These are phyloP conservation scores for Pneumocystis sp. DNA, from an alignment of 1,139 yeast species.

Conservation along the genomic window DNA sequence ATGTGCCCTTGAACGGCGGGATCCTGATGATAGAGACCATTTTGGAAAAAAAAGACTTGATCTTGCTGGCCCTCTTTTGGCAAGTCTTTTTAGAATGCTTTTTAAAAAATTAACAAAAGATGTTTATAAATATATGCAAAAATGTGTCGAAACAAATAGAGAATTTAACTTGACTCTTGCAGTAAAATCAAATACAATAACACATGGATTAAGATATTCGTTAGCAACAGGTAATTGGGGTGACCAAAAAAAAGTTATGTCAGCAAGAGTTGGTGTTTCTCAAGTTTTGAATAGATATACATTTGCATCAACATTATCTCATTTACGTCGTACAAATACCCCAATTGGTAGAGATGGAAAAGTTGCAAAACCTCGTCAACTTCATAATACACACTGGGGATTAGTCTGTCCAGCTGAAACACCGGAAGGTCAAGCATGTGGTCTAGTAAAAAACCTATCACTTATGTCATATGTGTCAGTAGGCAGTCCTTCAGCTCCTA, in stretches of 20 bases:
- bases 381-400: slow-evolving; percentile 99
- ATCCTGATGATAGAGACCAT: slow-evolving; percentile 98
- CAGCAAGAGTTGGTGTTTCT: slow-evolving; percentile 97
- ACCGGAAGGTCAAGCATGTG: slow-evolving; percentile 99
- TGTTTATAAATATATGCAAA: slow-evolving; percentile 94
- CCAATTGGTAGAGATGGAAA: slow-evolving; percentile 99
- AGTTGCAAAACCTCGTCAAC: slow-evolving; percentile 94
- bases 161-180: slow-evolving; percentile 93
- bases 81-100: slow-evolving; percentile 82
- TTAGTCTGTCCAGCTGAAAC: slow-evolving; percentile 99
- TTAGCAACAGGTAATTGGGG: slow-evolving; percentile 99
- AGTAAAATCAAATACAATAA: slow-evolving; percentile 89
- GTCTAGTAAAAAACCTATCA: slow-evolving; percentile 87
- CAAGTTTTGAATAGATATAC: slow-evolving; percentile 97
- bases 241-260: slow-evolving; percentile 98
- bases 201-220: slow-evolving; percentile 93
- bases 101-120: slow-evolving; percentile 90
- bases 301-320: slow-evolving; percentile 91
- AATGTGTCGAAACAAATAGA: slow-evolving; percentile 94
- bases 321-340: slow-evolving; percentile 95
- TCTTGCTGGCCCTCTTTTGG: slow-evolving; percentile 93
- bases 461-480: slow-evolving; percentile 96
- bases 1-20: slow-evolving; percentile 93
- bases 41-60: slow-evolving; percentile 97
- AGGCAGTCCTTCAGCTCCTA: slow-evolving; percentile 94